Evolutionary conservation across 352 stramenopile genomes (phyloP).

Genomic region (Aphanomyces cochlioides): DNA sequence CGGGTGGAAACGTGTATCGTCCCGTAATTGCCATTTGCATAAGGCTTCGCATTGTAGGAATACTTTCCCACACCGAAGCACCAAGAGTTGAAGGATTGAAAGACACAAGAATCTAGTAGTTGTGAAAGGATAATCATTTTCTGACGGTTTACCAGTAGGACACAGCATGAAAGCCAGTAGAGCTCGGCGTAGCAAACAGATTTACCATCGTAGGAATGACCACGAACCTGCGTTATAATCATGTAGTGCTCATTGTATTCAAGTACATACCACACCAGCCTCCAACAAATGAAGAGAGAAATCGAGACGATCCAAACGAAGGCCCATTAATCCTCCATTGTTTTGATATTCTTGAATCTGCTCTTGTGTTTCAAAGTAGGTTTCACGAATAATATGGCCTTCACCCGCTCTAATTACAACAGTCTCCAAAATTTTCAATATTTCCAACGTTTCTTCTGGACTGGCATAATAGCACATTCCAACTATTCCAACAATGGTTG

Average conservation of each 20-base stretch:
- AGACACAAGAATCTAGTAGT: conserved; percentile 37
- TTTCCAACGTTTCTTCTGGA: conserved; percentile 64
- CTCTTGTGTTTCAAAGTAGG: conserved; percentile 49
- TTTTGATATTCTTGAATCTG: conserved; percentile 52
- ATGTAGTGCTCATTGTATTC: not conserved
- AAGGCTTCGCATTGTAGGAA: conserved; percentile 67
- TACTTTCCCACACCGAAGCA: conserved; percentile 64
- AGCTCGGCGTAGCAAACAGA: conserved; percentile 73
- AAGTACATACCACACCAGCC: conserved; percentile 49
- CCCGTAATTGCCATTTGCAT: conserved; percentile 87
- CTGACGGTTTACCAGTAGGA: conserved; percentile 56
- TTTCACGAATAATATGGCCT: conserved; percentile 68
- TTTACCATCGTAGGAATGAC: conserved; percentile 37
- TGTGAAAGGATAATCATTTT: too few relatives aligned
- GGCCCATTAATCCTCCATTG: conserved; percentile 62
- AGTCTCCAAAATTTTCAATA: conserved; percentile 64
- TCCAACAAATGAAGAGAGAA: conserved; percentile 63
- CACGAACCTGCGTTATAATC: conserved; percentile 21
- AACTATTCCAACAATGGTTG: conserved; percentile 57
- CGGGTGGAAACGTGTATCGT: conserved; percentile 62
- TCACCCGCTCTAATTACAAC: conserved; percentile 77
- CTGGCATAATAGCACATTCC: conserved; percentile 55
- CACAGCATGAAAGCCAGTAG: conserved; percentile 81
- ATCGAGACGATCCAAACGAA: conserved; percentile 51
- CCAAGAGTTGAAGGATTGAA: conserved; percentile 80